Evolutionary conservation across 306 rosid species (phyloP).

Genomic region (Sophora flavescens): DNA sequence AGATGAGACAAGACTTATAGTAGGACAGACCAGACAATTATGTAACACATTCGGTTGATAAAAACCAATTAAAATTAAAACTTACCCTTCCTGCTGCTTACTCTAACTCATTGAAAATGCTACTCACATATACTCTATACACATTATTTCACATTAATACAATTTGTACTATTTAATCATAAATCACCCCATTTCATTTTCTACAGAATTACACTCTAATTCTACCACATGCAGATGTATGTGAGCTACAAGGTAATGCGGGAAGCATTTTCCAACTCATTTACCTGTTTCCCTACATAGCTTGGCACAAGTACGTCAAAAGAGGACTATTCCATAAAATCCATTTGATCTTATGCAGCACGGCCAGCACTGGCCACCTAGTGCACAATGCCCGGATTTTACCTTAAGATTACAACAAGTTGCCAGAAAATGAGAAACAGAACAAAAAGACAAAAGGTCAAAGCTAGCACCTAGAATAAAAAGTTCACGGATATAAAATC

Average conservation of each 20-base stretch:
- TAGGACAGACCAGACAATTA: too few relatives aligned
- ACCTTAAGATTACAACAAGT: slow-evolving; percentile 24
- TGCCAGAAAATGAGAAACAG: background rate
- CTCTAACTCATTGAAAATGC: too few relatives aligned
- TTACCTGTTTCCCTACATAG: background rate
- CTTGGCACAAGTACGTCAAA: background rate
- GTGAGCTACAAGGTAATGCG: too few relatives aligned
- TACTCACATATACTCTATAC: too few relatives aligned
- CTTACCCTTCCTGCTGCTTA: too few relatives aligned
- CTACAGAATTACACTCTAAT: too few relatives aligned
- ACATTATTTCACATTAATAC: background rate
- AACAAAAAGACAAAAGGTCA: background rate
- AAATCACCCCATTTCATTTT: too few relatives aligned
- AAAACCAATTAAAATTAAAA: too few relatives aligned
- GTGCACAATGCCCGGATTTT: slow-evolving; percentile 28
- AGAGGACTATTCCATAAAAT: background rate
- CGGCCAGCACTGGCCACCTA: background rate
- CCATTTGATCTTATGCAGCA: slow-evolving; percentile 30
- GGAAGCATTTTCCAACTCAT: background rate
- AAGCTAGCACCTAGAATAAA: slow-evolving; percentile 41
- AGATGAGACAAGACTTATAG: background rate
- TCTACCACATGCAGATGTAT: too few relatives aligned
- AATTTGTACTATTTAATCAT: background rate
- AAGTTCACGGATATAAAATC: slow-evolving; percentile 11
- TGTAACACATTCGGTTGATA: too few relatives aligned